phyloP scores from a whole-genome alignment of 2,329 filamentous ascomycete species.

The Aquanectria penicillioides region DNA sequence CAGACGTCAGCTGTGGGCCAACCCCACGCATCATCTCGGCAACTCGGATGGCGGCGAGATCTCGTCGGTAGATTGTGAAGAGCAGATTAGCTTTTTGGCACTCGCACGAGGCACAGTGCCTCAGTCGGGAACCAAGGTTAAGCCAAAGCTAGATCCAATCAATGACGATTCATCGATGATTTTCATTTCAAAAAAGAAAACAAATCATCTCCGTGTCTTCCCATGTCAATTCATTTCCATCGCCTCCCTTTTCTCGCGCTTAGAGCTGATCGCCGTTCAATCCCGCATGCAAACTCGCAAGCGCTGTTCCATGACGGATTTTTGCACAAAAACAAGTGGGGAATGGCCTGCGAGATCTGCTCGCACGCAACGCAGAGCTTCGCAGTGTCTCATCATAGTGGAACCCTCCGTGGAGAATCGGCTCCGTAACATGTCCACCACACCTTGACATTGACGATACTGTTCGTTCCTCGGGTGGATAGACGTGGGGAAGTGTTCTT shows the following conservation, averaged over 20 bases:
- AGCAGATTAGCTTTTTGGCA: slow-evolving; percentile 1
- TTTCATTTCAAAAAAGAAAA: too few relatives aligned
- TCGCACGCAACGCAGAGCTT: slow-evolving; percentile 4
- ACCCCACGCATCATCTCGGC: slow-evolving; percentile 10
- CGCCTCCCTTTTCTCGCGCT: not conserved
- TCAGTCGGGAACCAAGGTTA: not conserved
- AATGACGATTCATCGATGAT: not conserved
- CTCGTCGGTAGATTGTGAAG: not conserved
- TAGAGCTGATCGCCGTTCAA: slow-evolving; percentile 1
- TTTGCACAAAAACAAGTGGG: not conserved
- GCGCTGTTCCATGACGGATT: too few relatives aligned
- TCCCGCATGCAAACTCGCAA: not conserved
- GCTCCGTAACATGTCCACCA: slow-evolving; percentile 8
- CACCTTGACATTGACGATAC: too few relatives aligned
- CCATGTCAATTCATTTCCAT: not conserved
- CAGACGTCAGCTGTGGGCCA: not conserved
- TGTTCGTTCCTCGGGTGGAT: not conserved
- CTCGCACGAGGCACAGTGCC: not conserved
- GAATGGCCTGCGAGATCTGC: not conserved
- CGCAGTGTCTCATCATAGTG: slow-evolving; percentile 6
- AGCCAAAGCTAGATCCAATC: not conserved
- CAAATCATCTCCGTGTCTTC: not conserved
- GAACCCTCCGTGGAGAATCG: slow-evolving; percentile 42
- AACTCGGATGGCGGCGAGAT: not conserved
- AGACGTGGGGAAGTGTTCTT: not conserved